Evolutionary conservation across 495 filamentous ascomycete genomes (phyloP), one percentile per base, ranked within the genome.

Genomic region (Hypoxylon fragiforme): DNA sequence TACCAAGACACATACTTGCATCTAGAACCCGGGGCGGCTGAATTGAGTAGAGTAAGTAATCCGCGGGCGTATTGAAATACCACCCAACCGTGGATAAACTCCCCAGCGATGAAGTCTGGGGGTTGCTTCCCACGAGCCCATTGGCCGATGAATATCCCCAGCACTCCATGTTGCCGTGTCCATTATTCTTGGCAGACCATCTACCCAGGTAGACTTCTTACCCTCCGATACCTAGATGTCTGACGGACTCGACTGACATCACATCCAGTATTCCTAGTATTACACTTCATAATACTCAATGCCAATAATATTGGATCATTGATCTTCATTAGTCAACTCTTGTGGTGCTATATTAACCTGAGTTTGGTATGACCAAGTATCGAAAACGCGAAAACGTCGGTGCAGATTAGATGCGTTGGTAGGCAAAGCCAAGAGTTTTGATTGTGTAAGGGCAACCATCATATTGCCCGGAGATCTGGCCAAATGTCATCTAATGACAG

Each of bases 11-110:
- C n/a, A n/a, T n/a, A n/a, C n/a, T n/a, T n/a, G n/a, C 24, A 7
- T 31, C 28, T 26, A 43, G 48, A 48, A 49, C 14, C 32, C 48
- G 32, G 44, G 44, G 57, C 57, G 57, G 57, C 57, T 60, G 57
- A 60, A 60, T 60, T 45, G 37, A 6, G 11, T 49, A 59, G 48
- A 49, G 49, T 44, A 24, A 49, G 49, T 44, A 24, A 53, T 39
- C 34, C 36, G 38, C 44, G 24, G 44, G 24, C 42, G 42, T 13
- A 26, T 37, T 31, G 37, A 49, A n/a, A 44, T 38, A 35, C 13
- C 20, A 59, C 20, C 43, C 51, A 26, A 20, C 20, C 56, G 39
- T 44, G 56, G 49, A 44, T 58, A 58, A 58, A 59, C 38, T 44
- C 19, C 12, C 43, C 12, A 22, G 12, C 39, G 20, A 9, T 28